Evolutionary conservation across 2,329 filamentous ascomycete species (phyloP).

Genomic region (Alternaria triticimaculans): DNA sequence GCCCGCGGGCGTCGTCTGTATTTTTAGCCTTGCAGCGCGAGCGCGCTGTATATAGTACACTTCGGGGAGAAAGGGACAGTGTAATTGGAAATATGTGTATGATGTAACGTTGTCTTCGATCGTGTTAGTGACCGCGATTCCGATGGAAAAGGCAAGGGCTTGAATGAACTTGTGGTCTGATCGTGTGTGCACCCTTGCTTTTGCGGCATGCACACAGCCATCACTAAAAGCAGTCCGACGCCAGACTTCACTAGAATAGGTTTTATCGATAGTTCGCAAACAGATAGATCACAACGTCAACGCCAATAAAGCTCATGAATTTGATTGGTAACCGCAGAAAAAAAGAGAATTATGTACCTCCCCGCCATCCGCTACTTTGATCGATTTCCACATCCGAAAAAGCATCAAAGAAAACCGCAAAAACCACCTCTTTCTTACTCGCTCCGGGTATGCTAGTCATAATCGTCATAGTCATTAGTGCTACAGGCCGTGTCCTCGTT

Average conservation of each 20-base stretch:
- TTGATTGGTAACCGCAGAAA: conserved; percentile 3
- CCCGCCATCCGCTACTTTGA: conserved; percentile 1
- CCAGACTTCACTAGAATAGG: not conserved
- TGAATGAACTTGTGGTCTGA: conserved; percentile 15
- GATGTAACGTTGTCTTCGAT: not conserved
- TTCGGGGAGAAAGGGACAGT: not conserved
- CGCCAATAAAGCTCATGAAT: conserved; percentile 7
- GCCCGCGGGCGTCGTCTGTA: not conserved
- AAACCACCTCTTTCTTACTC: conserved; percentile 28
- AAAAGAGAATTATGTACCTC: conserved; percentile 14
- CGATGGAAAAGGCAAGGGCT: not conserved
- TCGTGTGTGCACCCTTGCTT: not conserved
- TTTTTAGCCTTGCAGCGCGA: not conserved
- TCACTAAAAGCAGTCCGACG: conserved; percentile 2
- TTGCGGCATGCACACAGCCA: conserved; percentile 7
- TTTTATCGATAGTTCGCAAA: conserved; percentile 1
- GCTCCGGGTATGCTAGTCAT: conserved; percentile 46
- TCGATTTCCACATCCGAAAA: conserved; percentile 3
- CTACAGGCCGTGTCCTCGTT: conserved; percentile 25
- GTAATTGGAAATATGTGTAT: not conserved
- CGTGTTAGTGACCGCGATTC: not conserved
- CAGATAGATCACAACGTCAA: not conserved
- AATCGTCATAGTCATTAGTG: conserved; percentile 46
- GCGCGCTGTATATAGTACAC: conserved; percentile 1
- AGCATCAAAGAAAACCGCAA: conserved; percentile 16